Evolutionary conservation across 2,329 filamentous ascomycete species (phyloP).

Genomic region (Pseudogymnoascus sp.): DNA sequence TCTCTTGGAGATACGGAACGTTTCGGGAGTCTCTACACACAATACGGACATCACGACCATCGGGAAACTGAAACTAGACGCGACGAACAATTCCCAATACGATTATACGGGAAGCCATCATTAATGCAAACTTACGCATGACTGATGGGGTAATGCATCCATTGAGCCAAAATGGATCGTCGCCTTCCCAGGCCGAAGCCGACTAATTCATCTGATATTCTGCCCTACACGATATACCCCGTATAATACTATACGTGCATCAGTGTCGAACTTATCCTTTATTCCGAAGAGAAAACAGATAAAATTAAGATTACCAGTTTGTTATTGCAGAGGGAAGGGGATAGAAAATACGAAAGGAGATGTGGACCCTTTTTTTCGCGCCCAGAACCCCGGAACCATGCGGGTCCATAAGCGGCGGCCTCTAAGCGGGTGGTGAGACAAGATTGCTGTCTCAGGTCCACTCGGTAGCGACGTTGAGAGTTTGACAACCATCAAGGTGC

Average conservation of each 20-base stretch:
- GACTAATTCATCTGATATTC: not conserved
- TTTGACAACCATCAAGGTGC: not conserved
- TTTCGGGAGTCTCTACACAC: not conserved
- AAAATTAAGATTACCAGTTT: not conserved
- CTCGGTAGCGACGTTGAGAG: constrained; percentile 3
- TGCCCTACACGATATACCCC: not conserved
- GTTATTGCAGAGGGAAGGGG: not conserved
- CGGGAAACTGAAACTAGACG: not conserved
- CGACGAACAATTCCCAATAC: not conserved
- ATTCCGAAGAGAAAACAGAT: not conserved
- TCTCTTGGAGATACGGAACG: not conserved
- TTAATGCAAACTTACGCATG: constrained; percentile 5
- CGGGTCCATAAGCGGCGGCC: constrained; percentile 64
- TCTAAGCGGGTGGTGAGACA: constrained; percentile 40
- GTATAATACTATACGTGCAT: not conserved
- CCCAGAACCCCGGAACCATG: not conserved
- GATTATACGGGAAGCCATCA: not conserved
- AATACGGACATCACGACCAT: not conserved
- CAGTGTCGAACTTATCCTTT: not conserved
- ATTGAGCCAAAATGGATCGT: not conserved
- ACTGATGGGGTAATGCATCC: not conserved
- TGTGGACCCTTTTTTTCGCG: not conserved
- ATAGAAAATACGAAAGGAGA: not conserved
- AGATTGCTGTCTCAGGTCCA: not conserved
- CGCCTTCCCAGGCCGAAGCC: not conserved